A percentile compares a stretch with the other conserved stretches of the same genome.
phyloP scores from a whole-genome alignment of 495 filamentous ascomycete genomes.

The Parachaetomium inaequale region DNA sequence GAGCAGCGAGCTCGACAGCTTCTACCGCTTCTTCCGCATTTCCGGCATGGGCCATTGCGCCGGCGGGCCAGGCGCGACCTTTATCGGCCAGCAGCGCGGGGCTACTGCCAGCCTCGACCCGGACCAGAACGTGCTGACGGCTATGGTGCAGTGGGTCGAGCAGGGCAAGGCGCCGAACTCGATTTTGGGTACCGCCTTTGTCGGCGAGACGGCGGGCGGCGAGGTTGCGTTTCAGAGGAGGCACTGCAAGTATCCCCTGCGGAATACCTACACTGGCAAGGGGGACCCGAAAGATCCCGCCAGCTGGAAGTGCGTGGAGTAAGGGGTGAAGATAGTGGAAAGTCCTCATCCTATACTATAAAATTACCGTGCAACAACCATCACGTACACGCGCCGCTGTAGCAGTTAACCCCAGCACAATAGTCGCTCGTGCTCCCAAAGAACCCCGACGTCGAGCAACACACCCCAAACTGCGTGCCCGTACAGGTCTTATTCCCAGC shows the following conservation, averaged over 20 bases:
- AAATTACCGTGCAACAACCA: too few species aligned
- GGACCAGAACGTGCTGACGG: slow-evolving; percentile 47
- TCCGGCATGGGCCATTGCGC: slow-evolving; percentile 48
- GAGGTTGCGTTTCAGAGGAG: neutral
- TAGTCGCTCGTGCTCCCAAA: too few species aligned
- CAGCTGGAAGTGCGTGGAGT: slow-evolving; percentile 6
- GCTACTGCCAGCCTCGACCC: slow-evolving; percentile 32
- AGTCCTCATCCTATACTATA: too few species aligned
- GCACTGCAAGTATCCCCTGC: slow-evolving; percentile 7
- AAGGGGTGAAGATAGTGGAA: neutral
- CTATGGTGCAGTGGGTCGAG: slow-evolving; percentile 55
- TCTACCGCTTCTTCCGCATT: slow-evolving; percentile 43
- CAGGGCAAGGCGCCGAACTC: slow-evolving; percentile 38
- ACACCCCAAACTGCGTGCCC: too few species aligned
- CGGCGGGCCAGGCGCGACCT: slow-evolving; percentile 19
- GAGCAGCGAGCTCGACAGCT: slow-evolving; percentile 6
- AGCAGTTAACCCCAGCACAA: neutral
- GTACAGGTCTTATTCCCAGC: too few species aligned
- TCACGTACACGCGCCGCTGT: too few species aligned
- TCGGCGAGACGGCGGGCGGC: neutral
- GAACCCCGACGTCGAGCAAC: too few species aligned
- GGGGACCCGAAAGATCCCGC: neutral
- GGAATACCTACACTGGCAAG: slow-evolving; percentile 1
- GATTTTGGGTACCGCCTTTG: slow-evolving; percentile 45
- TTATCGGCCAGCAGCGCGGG: slow-evolving; percentile 6